These are phyloP conservation scores for Cladosporium cucumerinum DNA, from an alignment of 2,329 filamentous ascomycete species.

Conservation along the genomic window DNA sequence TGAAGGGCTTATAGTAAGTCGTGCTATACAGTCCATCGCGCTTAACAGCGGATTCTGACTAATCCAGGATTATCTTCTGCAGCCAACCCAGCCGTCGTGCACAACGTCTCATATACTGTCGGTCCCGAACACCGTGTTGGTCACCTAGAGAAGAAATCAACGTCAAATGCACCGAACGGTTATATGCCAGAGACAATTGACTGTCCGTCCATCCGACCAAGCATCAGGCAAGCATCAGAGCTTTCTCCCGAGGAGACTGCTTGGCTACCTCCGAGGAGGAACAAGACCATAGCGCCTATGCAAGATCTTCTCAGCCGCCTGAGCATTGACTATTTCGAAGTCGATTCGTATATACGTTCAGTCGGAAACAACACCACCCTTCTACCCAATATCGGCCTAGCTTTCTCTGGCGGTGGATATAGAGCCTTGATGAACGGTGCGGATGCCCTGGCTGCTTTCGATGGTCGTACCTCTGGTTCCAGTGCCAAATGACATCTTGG, in stretches of 20 bases:
- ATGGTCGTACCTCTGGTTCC: constrained; percentile 64
- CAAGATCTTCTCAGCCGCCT: constrained; percentile 67
- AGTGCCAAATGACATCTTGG: constrained; percentile 67
- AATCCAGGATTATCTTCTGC: neutral
- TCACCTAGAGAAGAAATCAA: neutral
- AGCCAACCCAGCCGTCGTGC: neutral
- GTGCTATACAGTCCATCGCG: neutral
- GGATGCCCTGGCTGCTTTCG: constrained; percentile 77
- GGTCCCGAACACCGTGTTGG: neutral
- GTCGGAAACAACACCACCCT: constrained; percentile 54
- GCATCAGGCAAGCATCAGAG: constrained; percentile 58
- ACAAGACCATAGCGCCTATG: constrained; percentile 73
- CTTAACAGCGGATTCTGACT: neutral
- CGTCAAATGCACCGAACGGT: constrained; percentile 55
- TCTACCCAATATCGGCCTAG: constrained; percentile 69
- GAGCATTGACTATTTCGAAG: constrained; percentile 75
- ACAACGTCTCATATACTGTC: neutral
- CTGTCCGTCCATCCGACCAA: constrained; percentile 68
- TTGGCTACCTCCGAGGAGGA: constrained; percentile 71
- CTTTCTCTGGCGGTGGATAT: constrained; percentile 81
- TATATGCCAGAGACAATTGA: constrained; percentile 67
- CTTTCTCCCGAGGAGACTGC: constrained; percentile 69
- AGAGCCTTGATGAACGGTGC: constrained; percentile 79
- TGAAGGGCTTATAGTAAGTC: neutral
- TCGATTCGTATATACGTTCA: constrained; percentile 65